Evolutionary conservation across 2,329 filamentous ascomycete species (phyloP), one percentile per base, ranked within the genome.

Genomic region (Sporothrix dimorphospora): DNA sequence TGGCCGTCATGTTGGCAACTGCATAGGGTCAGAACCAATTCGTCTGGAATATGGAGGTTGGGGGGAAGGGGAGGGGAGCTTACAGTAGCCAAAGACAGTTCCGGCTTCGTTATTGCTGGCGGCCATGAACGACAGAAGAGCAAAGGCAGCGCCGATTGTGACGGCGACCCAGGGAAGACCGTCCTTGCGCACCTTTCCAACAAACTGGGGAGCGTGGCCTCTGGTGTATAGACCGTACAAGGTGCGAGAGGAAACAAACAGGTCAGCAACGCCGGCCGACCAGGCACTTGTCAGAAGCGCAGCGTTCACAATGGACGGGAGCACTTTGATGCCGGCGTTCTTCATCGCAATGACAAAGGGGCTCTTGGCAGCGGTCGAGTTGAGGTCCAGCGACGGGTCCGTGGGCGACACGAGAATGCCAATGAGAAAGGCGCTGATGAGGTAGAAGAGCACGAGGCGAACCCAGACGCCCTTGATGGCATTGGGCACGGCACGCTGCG

Each of bases 401-500:
- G 81, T 78, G 69, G 83, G 84, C 61, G 81, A 80, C 24, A 88
- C 81, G 5, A 87, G 78, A 3, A 88, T 80, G 16, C 85, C 85
- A 14, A 87, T 82, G 12, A 87, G 83, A 66, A 85, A 80, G 8
- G 87, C 81, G 51, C 85, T 84, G 2, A 87, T 79, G 67, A 88
- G 79, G 73, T 88, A 88, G 74, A 88, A 88, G 4, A 73, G 55
- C 1, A 72, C 70, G 7, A 74, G 70, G 16, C 73, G 70, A 49
- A 74, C 51, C 47, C 70, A 87, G 47, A 88, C 92, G 78, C 96
- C 93, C 82, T 95, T 96, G 77, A 95, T 90, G 3, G 94, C 94
- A 1, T 89, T 90, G 0, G 94, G 94, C 1, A 97, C 86, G 0
- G 91, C 88, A 78, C 92, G 90, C 71, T 88, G 86, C 0, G 91